A percentile compares a stretch with the other conserved stretches of the same genome.
phyloP scores from a whole-genome alignment of 2,329 filamentous ascomycete genomes.

The Zelopaecilomyces penicillatus region DNA sequence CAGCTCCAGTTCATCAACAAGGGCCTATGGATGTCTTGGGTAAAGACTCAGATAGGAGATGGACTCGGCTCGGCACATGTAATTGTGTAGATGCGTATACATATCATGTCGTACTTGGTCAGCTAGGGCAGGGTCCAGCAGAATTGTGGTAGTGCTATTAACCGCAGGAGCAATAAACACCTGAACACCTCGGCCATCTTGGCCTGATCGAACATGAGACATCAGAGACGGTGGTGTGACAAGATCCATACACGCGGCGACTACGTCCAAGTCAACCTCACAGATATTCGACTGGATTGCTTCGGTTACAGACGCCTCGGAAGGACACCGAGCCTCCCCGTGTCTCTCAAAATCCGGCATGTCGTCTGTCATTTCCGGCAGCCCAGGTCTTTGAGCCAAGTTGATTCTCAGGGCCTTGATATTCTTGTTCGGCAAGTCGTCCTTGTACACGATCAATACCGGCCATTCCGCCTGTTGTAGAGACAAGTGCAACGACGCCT shows the following conservation, averaged over 20 bases:
- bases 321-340: conserved; percentile 41
- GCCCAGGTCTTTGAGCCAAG: conserved; percentile 37
- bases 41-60: conserved; percentile 24
- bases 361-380: conserved; percentile 36
- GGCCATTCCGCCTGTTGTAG: conserved; percentile 48
- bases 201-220: conserved; percentile 10
- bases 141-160: not conserved
- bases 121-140: conserved; percentile 10
- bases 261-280: conserved; percentile 20
- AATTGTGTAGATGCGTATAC: conserved; percentile 18
- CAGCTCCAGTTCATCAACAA: conserved; percentile 27
- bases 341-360: conserved; percentile 36
- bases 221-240: conserved; percentile 11
- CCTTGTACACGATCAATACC: conserved; percentile 44
- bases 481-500: conserved; percentile 35
- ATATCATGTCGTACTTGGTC: conserved; percentile 7
- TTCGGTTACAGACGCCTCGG: conserved; percentile 33
- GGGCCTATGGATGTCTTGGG: conserved; percentile 21
- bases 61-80: conserved; percentile 32
- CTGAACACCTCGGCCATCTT: conserved; percentile 8
- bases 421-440: conserved; percentile 45
- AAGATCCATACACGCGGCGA: conserved; percentile 17
- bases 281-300: conserved; percentile 30
- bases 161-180: conserved; percentile 16
- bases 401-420: conserved; percentile 50